Conservation (phyloP, 176 grass and related monocot species). For the Canna indica region DNA sequence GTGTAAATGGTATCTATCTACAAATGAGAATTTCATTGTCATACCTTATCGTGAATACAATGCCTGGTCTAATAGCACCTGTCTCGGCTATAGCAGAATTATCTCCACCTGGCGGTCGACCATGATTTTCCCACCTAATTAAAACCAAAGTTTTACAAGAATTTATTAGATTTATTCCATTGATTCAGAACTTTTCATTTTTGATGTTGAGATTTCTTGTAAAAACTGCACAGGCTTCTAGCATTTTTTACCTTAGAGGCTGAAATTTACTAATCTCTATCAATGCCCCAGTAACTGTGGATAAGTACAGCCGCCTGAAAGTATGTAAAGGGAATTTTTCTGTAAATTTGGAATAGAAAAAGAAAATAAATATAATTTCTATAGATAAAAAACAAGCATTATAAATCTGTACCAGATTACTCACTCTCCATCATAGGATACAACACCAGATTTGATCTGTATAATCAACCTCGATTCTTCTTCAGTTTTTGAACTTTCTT, state of each 20-base stretch:
- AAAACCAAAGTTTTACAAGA: background rate
- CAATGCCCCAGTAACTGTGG: constrained; percentile 49
- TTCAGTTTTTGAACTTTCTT: constrained; percentile 30
- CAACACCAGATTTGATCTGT: constrained; percentile 46
- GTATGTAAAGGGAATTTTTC: constrained; percentile 16
- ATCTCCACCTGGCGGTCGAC: constrained; percentile 78
- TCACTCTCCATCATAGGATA: constrained; percentile 68
- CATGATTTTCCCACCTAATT: constrained; percentile 73
- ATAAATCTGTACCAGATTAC: constrained; percentile 15
- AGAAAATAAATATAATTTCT: background rate
- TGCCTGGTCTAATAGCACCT: constrained; percentile 59
- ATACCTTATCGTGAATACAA: constrained; percentile 89
- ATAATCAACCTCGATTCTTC: constrained; percentile 32
- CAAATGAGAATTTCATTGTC: background rate
- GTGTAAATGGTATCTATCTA: too few species aligned
- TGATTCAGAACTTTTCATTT: background rate
- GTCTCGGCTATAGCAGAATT: constrained; percentile 62
- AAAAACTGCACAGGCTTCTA: constrained; percentile 7
- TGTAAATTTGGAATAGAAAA: background rate
- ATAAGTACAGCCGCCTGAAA: constrained; percentile 75
- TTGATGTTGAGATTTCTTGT: background rate
- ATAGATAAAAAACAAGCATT: background rate
- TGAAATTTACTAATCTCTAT: constrained; percentile 82
- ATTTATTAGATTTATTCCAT: background rate
- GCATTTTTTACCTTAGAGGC: constrained; percentile 54